Evolutionary conservation across 2,329 filamentous ascomycete genomes (phyloP).

Genomic region (Aspergillus caelatus): DNA sequence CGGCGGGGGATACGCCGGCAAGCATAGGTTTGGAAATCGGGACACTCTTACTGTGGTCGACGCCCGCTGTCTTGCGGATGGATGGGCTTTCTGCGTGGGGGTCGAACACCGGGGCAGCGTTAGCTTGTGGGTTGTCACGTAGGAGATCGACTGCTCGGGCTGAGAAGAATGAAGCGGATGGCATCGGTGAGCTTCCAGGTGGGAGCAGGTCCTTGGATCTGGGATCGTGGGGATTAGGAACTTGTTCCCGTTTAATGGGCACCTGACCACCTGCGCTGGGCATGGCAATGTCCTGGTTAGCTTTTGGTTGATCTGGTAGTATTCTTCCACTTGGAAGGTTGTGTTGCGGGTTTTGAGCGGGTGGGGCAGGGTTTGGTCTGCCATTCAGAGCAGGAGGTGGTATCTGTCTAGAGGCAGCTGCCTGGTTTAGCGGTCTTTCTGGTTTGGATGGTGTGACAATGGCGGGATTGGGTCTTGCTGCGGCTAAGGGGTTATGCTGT

Average conservation of each 20-base stretch:
- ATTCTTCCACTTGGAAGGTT: slow-evolving; percentile 25
- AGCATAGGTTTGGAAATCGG: slow-evolving; percentile 62
- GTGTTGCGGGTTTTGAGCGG: slow-evolving; percentile 17
- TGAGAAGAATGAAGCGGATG: slow-evolving; percentile 68
- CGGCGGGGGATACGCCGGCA: slow-evolving; percentile 31
- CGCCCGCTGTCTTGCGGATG: slow-evolving; percentile 82
- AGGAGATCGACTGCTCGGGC: slow-evolving; percentile 65
- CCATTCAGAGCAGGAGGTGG: slow-evolving; percentile 24
- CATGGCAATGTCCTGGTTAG: slow-evolving; percentile 14
- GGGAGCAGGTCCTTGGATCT: slow-evolving; percentile 30
- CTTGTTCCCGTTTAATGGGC: slow-evolving; percentile 31
- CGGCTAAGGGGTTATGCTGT: slow-evolving; percentile 19
- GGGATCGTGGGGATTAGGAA: slow-evolving; percentile 14
- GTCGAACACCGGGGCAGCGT: slow-evolving; percentile 64
- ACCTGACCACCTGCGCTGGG: slow-evolving; percentile 20
- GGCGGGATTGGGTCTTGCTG: slow-evolving; percentile 25
- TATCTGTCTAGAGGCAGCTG: slow-evolving; percentile 24
- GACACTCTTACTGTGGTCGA: slow-evolving; percentile 78
- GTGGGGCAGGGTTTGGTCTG: slow-evolving; percentile 24
- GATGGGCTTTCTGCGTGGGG: slow-evolving; percentile 78
- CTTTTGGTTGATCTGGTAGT: slow-evolving; percentile 20
- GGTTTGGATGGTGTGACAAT: slow-evolving; percentile 44
- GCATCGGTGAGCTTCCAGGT: slow-evolving; percentile 36
- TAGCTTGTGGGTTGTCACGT: slow-evolving; percentile 53
- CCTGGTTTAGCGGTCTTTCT: slow-evolving; percentile 32